A percentile compares a stretch with the other conserved stretches of the same genome.
These are phyloP conservation scores for Suillus subaureus DNA, from an alignment of 768 basidiomycete species.

Conservation along the genomic window DNA sequence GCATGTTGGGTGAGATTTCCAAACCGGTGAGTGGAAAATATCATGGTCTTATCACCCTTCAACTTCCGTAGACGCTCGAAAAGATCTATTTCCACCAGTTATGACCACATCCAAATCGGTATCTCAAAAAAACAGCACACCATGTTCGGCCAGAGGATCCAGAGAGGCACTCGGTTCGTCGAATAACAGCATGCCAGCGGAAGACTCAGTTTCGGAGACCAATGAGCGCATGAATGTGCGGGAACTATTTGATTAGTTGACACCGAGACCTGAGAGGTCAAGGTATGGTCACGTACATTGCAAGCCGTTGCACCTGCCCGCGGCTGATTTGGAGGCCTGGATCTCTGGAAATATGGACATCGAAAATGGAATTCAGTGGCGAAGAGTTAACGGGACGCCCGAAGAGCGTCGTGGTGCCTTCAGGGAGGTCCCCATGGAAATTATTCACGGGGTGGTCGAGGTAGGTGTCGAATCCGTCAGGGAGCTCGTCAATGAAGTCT, in stretches of 20 bases:
- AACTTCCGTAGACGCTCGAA: slow-evolving; percentile 71
- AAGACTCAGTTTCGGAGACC: slow-evolving; percentile 40
- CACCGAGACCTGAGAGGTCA: background rate
- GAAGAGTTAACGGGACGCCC: slow-evolving; percentile 58
- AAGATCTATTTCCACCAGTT: slow-evolving; percentile 43
- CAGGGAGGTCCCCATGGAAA: slow-evolving; percentile 58
- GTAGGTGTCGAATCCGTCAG: slow-evolving; percentile 70
- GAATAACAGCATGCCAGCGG: slow-evolving; percentile 63
- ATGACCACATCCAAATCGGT: background rate
- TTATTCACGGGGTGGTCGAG: slow-evolving; percentile 70
- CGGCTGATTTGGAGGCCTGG: slow-evolving; percentile 52
- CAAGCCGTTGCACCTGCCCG: slow-evolving; percentile 75
- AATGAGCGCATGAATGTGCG: slow-evolving; percentile 74
- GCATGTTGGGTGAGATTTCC: slow-evolving; percentile 73
- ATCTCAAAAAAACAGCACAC: slow-evolving; percentile 23
- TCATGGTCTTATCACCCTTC: slow-evolving; percentile 78
- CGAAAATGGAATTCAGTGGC: slow-evolving; percentile 37
- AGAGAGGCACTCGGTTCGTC: slow-evolving; percentile 76
- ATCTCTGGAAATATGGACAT: slow-evolving; percentile 44
- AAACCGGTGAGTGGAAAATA: slow-evolving; percentile 68
- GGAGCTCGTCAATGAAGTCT: slow-evolving; percentile 63
- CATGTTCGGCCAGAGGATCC: slow-evolving; percentile 77
- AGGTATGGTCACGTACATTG: slow-evolving; percentile 45
- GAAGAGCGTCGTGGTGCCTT: slow-evolving; percentile 63
- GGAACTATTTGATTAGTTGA: slow-evolving; percentile 41